These are phyloP conservation scores for Voacanga thouarsii DNA, from an alignment of 257 asterid species.

Conservation along the genomic window DNA sequence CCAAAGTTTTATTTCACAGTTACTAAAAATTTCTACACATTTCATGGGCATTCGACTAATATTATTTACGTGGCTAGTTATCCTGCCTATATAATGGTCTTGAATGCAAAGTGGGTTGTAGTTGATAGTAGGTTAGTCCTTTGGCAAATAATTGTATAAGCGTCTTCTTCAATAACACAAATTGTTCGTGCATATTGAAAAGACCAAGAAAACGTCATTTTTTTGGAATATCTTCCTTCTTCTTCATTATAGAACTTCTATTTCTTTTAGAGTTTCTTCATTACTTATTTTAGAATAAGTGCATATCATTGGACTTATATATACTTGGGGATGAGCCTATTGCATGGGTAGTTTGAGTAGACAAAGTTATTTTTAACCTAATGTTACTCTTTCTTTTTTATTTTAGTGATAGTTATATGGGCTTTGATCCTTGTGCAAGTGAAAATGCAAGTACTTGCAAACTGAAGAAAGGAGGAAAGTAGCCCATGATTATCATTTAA, in stretches of 20 bases:
- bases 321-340: neutral
- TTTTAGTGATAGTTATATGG: neutral
- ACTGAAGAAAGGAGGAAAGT: constrained; percentile 86
- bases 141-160: neutral
- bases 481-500: constrained; percentile 71
- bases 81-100: too few species aligned
- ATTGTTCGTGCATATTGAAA: neutral
- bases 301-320: neutral
- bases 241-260: too few species aligned
- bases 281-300: neutral
- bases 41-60: neutral
- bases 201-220: neutral
- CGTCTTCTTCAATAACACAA: neutral
- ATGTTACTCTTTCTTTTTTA: neutral
- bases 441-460: constrained; percentile 71
- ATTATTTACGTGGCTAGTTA: neutral
- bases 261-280: neutral
- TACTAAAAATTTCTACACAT: neutral
- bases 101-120: neutral
- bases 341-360: neutral
- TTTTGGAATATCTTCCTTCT: neutral
- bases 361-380: neutral
- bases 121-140: neutral
- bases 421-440: constrained; percentile 1
- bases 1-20: neutral